Conservation (phyloP, 2,329 filamentous ascomycete genomes). For the Celoporthe dispersa region DNA sequence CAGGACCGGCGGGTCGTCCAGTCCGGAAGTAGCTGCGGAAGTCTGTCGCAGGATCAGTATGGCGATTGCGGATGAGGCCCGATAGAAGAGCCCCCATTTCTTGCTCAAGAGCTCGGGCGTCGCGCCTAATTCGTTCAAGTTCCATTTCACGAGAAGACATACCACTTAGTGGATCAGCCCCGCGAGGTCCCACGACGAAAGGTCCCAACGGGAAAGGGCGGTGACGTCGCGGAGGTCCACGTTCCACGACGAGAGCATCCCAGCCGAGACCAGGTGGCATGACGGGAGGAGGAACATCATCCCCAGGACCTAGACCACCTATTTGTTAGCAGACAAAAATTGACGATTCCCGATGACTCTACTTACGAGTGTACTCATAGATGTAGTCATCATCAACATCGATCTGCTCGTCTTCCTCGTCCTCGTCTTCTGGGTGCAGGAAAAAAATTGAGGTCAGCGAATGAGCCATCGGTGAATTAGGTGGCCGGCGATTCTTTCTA, state of each 20-base stretch:
- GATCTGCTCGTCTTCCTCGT: slow-evolving; percentile 72
- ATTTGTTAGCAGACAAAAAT: slow-evolving; percentile 8
- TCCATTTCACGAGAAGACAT: slow-evolving; percentile 37
- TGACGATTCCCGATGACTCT: neutral
- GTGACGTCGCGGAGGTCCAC: slow-evolving; percentile 56
- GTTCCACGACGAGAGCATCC: slow-evolving; percentile 59
- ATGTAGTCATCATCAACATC: slow-evolving; percentile 70
- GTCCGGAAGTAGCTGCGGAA: slow-evolving; percentile 57
- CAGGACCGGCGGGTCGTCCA: slow-evolving; percentile 54
- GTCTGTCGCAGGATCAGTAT: slow-evolving; percentile 40
- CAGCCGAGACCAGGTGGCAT: slow-evolving; percentile 57
- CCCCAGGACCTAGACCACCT: slow-evolving; percentile 35
- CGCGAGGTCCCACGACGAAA: slow-evolving; percentile 59
- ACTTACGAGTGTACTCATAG: slow-evolving; percentile 64
- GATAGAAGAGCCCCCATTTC: slow-evolving; percentile 23
- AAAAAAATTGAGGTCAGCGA: slow-evolving; percentile 30
- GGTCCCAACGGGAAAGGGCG: slow-evolving; percentile 61
- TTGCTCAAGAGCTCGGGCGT: slow-evolving; percentile 20
- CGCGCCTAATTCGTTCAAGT: slow-evolving; percentile 17
- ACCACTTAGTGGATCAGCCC: slow-evolving; percentile 53
- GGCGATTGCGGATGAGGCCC: slow-evolving; percentile 22
- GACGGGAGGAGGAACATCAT: slow-evolving; percentile 49
- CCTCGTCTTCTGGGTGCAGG: slow-evolving; percentile 45
- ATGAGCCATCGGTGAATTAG: no score
- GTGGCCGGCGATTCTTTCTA: neutral